Percentiles rank a stretch among this genome's conserved stretches.
These are phyloP conservation scores for Malassezia brasiliensis DNA, from an alignment of 1,284 basidiomycete genomes.

Conservation along the genomic window DNA sequence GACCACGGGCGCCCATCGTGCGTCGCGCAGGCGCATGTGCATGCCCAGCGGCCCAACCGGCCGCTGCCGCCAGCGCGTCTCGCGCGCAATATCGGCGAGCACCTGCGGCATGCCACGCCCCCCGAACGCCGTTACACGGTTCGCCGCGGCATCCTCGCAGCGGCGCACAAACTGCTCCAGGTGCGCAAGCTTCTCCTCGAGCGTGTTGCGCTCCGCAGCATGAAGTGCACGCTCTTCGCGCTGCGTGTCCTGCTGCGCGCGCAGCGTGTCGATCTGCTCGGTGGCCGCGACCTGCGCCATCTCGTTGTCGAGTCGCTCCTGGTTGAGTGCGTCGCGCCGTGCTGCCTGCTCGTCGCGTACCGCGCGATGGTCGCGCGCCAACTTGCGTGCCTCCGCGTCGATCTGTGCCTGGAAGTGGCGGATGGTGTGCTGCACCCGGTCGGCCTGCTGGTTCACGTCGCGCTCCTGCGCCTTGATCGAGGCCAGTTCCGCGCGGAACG, in stretches of 20 bases:
- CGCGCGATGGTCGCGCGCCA: conserved; percentile 36
- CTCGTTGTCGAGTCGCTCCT: conserved; percentile 10
- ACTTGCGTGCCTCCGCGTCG: conserved; percentile 33
- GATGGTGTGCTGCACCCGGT: conserved; percentile 50
- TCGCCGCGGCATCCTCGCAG: conserved; percentile 13
- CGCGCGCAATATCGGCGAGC: conserved; percentile 53
- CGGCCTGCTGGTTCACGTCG: conserved; percentile 27
- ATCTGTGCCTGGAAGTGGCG: conserved; percentile 55
- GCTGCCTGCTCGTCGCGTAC: conserved; percentile 21
- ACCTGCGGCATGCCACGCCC: conserved; percentile 30
- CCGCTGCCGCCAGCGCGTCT: conserved; percentile 45
- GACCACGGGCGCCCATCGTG: conserved; percentile 61
- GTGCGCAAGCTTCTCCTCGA: conserved; percentile 19
- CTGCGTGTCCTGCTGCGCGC: background rate
- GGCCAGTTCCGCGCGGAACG: conserved; percentile 50
- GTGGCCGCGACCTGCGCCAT: conserved; percentile 1
- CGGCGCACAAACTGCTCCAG: conserved; percentile 13
- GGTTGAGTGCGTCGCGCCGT: conserved; percentile 17
- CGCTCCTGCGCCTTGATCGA: conserved; percentile 22
- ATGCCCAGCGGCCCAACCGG: conserved; percentile 65
- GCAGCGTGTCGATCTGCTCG: conserved; percentile 5
- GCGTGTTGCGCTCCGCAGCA: conserved; percentile 19
- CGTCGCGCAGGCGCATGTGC: conserved; percentile 68
- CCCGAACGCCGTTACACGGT: conserved; percentile 35
- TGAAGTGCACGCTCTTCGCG: conserved; percentile 14